phyloP scores from a whole-genome alignment of 805 yeast species.

The Metschnikowia shivogae region DNA sequence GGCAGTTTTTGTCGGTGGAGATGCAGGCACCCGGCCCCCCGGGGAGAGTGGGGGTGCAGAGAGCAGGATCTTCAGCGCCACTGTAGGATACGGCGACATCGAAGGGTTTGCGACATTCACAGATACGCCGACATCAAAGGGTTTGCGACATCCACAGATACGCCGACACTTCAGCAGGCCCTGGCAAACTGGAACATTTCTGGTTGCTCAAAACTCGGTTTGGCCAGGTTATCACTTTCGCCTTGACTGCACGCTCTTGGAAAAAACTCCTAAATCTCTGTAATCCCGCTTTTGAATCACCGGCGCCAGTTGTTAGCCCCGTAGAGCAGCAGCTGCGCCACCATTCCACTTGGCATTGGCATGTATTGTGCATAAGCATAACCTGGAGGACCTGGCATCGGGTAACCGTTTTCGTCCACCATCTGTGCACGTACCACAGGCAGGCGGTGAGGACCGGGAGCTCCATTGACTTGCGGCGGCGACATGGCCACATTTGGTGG shows the following conservation, averaged over 20 bases:
- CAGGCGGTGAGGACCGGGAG: constrained; percentile 15
- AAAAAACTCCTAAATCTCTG: neutral
- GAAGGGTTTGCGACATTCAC: too few species aligned
- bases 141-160: too few species aligned
- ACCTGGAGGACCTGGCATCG: constrained; percentile 28
- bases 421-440: constrained; percentile 14
- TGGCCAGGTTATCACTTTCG: too few species aligned
- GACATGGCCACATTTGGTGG: constrained; percentile 14
- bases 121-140: too few species aligned
- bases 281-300: neutral
- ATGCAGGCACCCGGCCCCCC: too few species aligned
- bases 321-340: constrained; percentile 22
- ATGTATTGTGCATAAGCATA: constrained; percentile 37
- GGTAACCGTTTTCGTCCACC: constrained; percentile 13
- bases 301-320: constrained; percentile 18
- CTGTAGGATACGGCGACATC: too few species aligned
- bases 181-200: too few species aligned
- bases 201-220: too few species aligned
- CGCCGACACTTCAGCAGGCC: too few species aligned
- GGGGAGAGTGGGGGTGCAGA: too few species aligned
- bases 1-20: too few species aligned
- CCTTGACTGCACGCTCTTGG: neutral
- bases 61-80: too few species aligned
- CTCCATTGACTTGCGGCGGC: constrained; percentile 12
- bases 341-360: constrained; percentile 32